Percentiles rank a stretch among this genome's conserved stretches.
These are phyloP conservation scores for Primulina tabacum DNA, from an alignment of 257 asterid genomes.

Conservation along the genomic window DNA sequence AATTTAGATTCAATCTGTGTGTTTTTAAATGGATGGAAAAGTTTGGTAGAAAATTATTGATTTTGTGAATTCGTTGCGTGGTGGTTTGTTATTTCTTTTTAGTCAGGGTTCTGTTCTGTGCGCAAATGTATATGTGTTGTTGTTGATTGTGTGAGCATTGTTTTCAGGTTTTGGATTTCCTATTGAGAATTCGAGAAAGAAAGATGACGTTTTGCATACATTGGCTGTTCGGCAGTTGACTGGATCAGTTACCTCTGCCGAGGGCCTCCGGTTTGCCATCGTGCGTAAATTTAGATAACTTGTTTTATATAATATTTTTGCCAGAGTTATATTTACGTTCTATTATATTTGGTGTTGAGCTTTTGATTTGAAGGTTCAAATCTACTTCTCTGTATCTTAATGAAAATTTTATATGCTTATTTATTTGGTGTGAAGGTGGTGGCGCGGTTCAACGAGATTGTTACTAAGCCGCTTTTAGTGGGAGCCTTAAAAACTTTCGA, in stretches of 20 bases:
- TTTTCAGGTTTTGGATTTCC: slow-evolving; percentile 37
- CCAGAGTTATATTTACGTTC: not conserved
- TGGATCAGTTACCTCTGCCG: slow-evolving; percentile 60
- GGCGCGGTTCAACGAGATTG: slow-evolving; percentile 92
- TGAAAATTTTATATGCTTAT: not conserved
- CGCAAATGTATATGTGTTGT: not conserved
- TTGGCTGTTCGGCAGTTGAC: slow-evolving; percentile 66
- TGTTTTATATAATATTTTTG: not conserved
- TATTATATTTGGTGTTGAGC: not conserved
- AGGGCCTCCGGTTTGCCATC: slow-evolving; percentile 75
- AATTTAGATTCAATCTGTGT: not conserved
- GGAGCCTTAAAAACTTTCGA: slow-evolving; percentile 94
- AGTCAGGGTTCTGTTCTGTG: not conserved
- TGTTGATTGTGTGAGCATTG: not conserved
- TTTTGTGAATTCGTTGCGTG: not conserved
- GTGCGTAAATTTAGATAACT: slow-evolving; percentile 40
- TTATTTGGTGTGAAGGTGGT: slow-evolving; percentile 59
- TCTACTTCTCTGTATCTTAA: not conserved
- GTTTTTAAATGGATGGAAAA: not conserved
- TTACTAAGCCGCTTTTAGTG: slow-evolving; percentile 76
- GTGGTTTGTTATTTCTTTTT: not conserved
- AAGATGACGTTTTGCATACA: slow-evolving; percentile 35
- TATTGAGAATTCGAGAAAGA: slow-evolving; percentile 34
- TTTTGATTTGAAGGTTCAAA: not conserved
- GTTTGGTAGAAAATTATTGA: not conserved